Evolutionary conservation across 2,329 filamentous ascomycete genomes (phyloP), one percentile per base, ranked within the genome.

Genomic region (Apiospora hydei): DNA sequence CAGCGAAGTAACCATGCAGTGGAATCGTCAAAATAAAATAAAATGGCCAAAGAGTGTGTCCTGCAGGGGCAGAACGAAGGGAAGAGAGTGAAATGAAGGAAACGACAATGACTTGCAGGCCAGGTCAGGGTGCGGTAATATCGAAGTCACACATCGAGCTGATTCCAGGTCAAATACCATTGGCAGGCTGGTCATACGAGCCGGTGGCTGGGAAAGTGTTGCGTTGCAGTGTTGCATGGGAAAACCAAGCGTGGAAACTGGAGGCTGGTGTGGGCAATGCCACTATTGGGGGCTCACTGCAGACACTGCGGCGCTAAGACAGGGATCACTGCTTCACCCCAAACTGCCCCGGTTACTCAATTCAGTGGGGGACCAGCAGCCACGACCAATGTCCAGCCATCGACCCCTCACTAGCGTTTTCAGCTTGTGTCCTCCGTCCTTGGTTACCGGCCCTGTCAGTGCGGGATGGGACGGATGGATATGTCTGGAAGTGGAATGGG

Each of bases 291-390:
- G 30, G 30, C 34, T n/a, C 34, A n/a, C 57, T 13, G 41, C 57
- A 64, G 57, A 13, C 34, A n/a, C 57, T 13, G 41, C 57, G 41
- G 57, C 57, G 18, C 57, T 64, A 64, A 41, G 57, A 41, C 57
- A 64, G 57, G 57, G 57, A 64, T 64, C 30, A 64, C 18, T 41
- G 57, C 57, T 41, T 64, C 57, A 64, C 57, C 57, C 57, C 57
- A 64, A 64, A 64, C 57, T 64, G 57, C 57, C 57, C 57, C 57
- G 57, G 57, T 64, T 64, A 64, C 18, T 64, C 57, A 64, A 64
- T 64, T 64, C 57, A 64, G 57, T 64, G 57, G 57, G 57, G 57
- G 34, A 5, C 3, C 21, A 64, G 34, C 57, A 10, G 34, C 34
- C 30, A 41, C 16, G n/a, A 34, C 57, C 57, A 64, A 64, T 64